Base-by-base conservation (phyloP, 345 rosid species). In the Litchi chinensis region DNA sequence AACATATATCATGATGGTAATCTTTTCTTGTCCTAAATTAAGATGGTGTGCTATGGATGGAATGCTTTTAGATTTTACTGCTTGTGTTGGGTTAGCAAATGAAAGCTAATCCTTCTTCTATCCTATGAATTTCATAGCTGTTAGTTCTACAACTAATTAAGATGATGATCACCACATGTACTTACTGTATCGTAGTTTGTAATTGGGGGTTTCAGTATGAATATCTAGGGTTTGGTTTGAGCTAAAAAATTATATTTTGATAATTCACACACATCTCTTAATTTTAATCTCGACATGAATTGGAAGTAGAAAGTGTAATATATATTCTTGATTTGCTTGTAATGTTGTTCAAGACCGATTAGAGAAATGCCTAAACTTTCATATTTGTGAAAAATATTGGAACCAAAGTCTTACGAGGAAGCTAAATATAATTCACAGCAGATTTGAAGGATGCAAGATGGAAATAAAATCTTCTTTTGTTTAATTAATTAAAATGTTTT, bases 161-260 rank as follows among this genome's bases (percentile, higher is more conserved):
- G 57, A 16, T 22, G 16, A 12, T 16, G 52, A 73, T 41, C 59
- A 10, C 54, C 4, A 68, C 18, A 5, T 16, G n/a, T 54, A 16
- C 59, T 32, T 32, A 32, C 26, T 18, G 4, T 41, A 56, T 15
- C 65, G 46, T 28, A 46, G 75, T 75, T 40, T 68, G 65, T 52
- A 71, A 71, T 26, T 70, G 60, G 73, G 62, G 64, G 64, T 56
- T 71, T 32, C 5, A n/a, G 64, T 65, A 21, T 32, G 19, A 37
- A 54, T 56, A 64, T 52, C 62, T 76, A 80, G 79, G 83, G 76
- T 80, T 80, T 75, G 66, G 13, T 62, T 46, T 71, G 22, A 76
- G 60, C 67, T n/a, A 19, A 21, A n/a, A n/a, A 12, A 22, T 50
- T 46, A 24, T 21, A 59, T 68, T 39, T 41, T 18, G 48, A 26